Percentiles rank a stretch among this genome's conserved stretches.
Conservation (phyloP, 2,329 filamentous ascomycete genomes). For the Ophiosphaerella narmari region DNA sequence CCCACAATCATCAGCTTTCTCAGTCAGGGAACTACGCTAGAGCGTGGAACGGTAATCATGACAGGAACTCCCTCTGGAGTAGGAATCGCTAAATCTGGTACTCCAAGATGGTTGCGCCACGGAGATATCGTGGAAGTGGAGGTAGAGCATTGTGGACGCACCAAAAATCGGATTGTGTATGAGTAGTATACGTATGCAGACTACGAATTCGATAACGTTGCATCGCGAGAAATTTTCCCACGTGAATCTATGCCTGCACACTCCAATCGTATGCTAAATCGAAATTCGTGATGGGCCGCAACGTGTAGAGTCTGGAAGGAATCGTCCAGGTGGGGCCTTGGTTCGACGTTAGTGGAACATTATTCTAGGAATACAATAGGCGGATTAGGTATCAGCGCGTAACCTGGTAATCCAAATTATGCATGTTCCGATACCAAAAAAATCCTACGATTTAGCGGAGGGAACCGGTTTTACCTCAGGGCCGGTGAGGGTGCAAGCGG, state of each 20-base stretch:
- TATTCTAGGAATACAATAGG: neutral
- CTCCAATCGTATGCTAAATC: too few relatives aligned
- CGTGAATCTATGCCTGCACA: too few relatives aligned
- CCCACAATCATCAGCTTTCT: conserved; percentile 49
- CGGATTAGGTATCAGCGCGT: neutral
- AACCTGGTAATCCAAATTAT: too few relatives aligned
- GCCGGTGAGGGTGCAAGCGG: too few relatives aligned
- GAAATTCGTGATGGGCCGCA: too few relatives aligned
- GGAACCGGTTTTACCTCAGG: too few relatives aligned
- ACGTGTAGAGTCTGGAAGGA: too few relatives aligned
- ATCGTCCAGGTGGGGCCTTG: too few relatives aligned
- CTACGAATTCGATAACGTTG: neutral
- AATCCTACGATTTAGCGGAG: too few relatives aligned
- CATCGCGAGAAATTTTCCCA: too few relatives aligned
- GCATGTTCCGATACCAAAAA: neutral
- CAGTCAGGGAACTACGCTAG: conserved; percentile 46
- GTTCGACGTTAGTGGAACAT: neutral
- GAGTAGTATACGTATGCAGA: neutral
- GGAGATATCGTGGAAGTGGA: conserved; percentile 47
- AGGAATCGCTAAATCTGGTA: conserved; percentile 45
- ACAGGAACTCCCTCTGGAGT: conserved; percentile 53
- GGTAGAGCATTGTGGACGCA: neutral
- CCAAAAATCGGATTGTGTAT: neutral
- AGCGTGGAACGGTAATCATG: conserved; percentile 52
- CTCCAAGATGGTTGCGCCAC: conserved; percentile 40